Base-by-base conservation (phyloP, 805 yeast species). In the Wickerhamiella shivajii region DNA sequence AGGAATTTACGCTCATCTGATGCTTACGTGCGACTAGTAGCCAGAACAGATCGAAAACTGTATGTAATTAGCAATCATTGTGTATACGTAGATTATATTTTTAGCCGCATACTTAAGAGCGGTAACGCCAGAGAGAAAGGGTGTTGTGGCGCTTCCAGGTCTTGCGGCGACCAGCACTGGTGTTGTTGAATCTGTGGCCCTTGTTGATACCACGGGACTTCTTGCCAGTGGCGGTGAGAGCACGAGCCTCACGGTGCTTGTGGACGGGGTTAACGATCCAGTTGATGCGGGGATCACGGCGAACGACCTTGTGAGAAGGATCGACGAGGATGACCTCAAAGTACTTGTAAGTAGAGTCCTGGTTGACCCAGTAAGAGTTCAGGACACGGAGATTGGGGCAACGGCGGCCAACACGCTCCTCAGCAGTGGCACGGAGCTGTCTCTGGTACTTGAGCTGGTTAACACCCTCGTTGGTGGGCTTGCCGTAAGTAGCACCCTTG, bases 401-500 rank as follows among this genome's bases (percentile, higher is more conserved):
- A 65, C 90, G 83, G 65, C 95, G 84, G 61, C 95, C 98, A 58
- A 87, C 93, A 73, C 97, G 81, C 75, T 90, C 98, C 74, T 90
- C 98, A 59, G 98, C 98, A 57, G 95, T 85, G 56, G 94, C 74
- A 69, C 93, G 83, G 67, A 83, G 72, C 47, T 95, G 77, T 70
- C 87, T 83, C 74, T 90, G 98, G 93, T 84, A 85, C 74, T 90
- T 90, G 72, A 90, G 80, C 68, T 90, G 96, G 74, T 74, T 75
- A 54, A 90, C 90, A 81, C 98, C 98, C 73, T 83, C 93, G 93
- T 90, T 90, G 74, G 98, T 90, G 77, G 98, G 98, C 80, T 90
- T 90, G 81, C 98, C 98, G 77, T 90, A 87, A 64, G 97, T 90
- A 61, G 96, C 97, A 81, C 98, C 98, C 90, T 90, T 90, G 72